Evolutionary conservation across 2,329 filamentous ascomycete species (phyloP).

Genomic region (Alternaria solani): DNA sequence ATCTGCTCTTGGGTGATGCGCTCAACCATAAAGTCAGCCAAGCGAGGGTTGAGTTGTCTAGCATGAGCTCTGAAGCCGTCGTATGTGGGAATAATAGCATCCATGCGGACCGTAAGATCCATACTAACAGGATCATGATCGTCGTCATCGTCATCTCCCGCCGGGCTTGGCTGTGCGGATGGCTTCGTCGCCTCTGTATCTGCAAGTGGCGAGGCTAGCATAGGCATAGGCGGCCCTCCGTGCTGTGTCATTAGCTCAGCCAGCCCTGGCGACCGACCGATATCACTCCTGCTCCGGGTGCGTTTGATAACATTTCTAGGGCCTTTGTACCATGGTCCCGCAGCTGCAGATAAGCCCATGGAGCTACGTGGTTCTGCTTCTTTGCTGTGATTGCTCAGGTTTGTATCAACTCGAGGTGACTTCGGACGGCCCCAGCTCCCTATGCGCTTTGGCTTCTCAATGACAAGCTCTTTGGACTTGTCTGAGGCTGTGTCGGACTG

Average conservation of each 20-base stretch:
- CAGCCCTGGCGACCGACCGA: slow-evolving; percentile 57
- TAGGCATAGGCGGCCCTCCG: slow-evolving; percentile 67
- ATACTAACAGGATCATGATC: slow-evolving; percentile 67
- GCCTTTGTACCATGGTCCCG: slow-evolving; percentile 47
- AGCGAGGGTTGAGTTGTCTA: slow-evolving; percentile 74
- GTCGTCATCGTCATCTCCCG: slow-evolving; percentile 52
- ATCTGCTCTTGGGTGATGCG: slow-evolving; percentile 84
- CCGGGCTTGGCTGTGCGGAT: slow-evolving; percentile 43
- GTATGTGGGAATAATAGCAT: slow-evolving; percentile 74
- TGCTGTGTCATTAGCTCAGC: slow-evolving; percentile 64
- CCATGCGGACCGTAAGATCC: slow-evolving; percentile 68
- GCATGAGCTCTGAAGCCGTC: slow-evolving; percentile 81
- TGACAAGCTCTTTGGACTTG: slow-evolving; percentile 41
- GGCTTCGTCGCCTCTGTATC: slow-evolving; percentile 48
- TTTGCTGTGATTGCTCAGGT: slow-evolving; percentile 55
- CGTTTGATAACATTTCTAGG: slow-evolving; percentile 59
- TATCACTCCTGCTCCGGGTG: slow-evolving; percentile 65
- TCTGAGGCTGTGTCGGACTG: slow-evolving; percentile 33
- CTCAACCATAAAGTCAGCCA: slow-evolving; percentile 75
- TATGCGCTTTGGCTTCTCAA: slow-evolving; percentile 50
- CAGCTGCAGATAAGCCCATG: slow-evolving; percentile 45
- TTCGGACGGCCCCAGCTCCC: slow-evolving; percentile 54
- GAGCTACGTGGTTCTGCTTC: slow-evolving; percentile 63
- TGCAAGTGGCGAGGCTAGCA: slow-evolving; percentile 58
- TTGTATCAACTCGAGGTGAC: slow-evolving; percentile 52